These are phyloP conservation scores for Penicillium dipodomyicola DNA, from an alignment of 495 filamentous ascomycete genomes.

Conservation along the genomic window DNA sequence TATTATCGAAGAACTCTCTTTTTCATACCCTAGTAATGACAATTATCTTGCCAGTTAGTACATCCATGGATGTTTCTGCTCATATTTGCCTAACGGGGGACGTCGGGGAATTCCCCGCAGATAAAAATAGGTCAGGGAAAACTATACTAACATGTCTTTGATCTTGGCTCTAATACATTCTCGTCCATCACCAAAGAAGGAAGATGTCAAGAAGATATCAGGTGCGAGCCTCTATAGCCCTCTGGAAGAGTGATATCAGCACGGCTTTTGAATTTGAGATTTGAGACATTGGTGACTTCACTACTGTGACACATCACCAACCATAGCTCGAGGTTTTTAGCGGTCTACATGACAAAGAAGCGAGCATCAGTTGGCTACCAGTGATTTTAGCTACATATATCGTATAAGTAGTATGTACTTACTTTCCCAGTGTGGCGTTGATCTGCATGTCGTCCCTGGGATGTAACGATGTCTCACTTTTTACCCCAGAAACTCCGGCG, in stretches of 20 bases:
- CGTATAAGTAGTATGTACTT: neutral
- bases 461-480: constrained; percentile 36
- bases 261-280: neutral
- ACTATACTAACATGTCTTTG: neutral
- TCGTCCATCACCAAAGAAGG: neutral
- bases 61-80: neutral
- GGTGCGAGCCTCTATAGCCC: neutral
- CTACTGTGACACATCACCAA: constrained; percentile 5
- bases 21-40: constrained; percentile 9
- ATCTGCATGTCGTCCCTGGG: constrained; percentile 12
- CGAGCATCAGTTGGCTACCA: neutral
- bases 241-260: neutral
- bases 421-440: neutral
- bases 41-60: neutral
- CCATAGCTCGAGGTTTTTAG: neutral
- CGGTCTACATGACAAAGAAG: neutral
- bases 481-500: constrained; percentile 14
- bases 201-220: neutral
- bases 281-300: constrained; percentile 1
- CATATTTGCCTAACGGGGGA: neutral
- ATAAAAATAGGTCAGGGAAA: constrained; percentile 9
- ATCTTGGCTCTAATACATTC: neutral
- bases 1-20: neutral
- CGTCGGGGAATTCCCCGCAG: neutral
- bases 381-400: neutral